Evolutionary conservation across 2,329 filamentous ascomycete genomes (phyloP).

Genomic region (Trichoderma oligosporum): DNA sequence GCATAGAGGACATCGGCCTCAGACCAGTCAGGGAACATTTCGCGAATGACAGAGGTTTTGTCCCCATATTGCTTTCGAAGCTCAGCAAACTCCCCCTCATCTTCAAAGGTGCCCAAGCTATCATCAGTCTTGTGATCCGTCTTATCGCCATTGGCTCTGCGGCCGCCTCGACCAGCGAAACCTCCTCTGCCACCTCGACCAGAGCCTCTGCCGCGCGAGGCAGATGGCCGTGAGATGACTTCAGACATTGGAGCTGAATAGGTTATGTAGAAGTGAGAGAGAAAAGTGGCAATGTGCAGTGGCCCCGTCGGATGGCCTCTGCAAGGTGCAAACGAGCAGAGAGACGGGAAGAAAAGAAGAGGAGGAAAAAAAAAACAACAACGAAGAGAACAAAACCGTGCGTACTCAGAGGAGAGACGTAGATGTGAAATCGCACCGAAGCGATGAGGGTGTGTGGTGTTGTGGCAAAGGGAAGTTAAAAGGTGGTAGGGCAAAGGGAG

Average conservation of each 20-base stretch:
- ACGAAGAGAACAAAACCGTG: constrained; percentile 30
- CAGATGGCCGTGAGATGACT: constrained; percentile 77
- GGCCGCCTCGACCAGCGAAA: constrained; percentile 68
- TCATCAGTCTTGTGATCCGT: constrained; percentile 51
- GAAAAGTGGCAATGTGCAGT: constrained; percentile 21
- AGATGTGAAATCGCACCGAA: constrained; percentile 10
- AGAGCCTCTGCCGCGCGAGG: constrained; percentile 85
- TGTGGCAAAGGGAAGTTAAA: constrained; percentile 23
- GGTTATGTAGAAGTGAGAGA: constrained; percentile 36
- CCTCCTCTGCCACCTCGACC: constrained; percentile 80
- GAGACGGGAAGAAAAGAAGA: constrained; percentile 26
- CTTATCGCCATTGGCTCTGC: constrained; percentile 72
- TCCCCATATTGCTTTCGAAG: constrained; percentile 84
- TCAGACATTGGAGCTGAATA: constrained; percentile 75
- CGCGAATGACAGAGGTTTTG: constrained; percentile 78
- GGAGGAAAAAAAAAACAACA: constrained; percentile 30
- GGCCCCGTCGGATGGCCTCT: constrained; percentile 41
- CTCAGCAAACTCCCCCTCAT: constrained; percentile 86
- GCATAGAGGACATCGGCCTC: constrained; percentile 92
- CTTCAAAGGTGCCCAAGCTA: constrained; percentile 59
- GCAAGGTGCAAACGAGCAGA: constrained; percentile 31
- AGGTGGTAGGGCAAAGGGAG: constrained; percentile 31
- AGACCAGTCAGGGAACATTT: constrained; percentile 94
- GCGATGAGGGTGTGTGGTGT: constrained; percentile 19
- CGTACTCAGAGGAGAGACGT: constrained; percentile 29